These are phyloP conservation scores for Coffea eugenioides DNA, from an alignment of 257 asterid species.

Conservation along the genomic window DNA sequence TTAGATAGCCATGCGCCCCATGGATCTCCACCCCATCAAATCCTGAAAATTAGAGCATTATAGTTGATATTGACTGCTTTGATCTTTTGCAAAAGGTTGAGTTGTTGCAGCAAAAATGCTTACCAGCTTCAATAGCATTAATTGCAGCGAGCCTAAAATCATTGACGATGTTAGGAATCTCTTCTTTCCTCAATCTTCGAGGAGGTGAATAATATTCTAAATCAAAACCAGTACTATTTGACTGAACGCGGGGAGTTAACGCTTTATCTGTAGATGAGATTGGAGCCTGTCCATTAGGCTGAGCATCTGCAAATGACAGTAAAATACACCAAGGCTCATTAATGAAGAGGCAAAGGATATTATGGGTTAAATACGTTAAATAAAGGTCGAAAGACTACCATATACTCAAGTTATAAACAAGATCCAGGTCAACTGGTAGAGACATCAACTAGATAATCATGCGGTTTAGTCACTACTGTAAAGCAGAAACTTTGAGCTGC, in stretches of 20 bases:
- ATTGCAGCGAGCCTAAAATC: conserved; percentile 30
- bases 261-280: conserved; percentile 30
- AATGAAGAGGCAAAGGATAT: too few species aligned
- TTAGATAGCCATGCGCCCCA: conserved; percentile 26
- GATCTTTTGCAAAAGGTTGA: too few species aligned
- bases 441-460: too few species aligned
- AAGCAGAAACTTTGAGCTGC: too few species aligned
- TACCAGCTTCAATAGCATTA: conserved; percentile 37
- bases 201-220: conserved; percentile 24
- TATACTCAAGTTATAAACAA: too few species aligned
- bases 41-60: conserved; percentile 4
- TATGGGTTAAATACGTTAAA: background rate
- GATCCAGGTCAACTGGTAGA: too few species aligned
- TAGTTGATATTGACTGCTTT: too few species aligned
- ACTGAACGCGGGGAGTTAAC: conserved; percentile 25
- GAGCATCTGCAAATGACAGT: conserved; percentile 17
- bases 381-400: background rate
- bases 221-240: conserved; percentile 29
- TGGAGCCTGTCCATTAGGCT: conserved; percentile 36
- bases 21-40: conserved; percentile 32
- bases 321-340: background rate
- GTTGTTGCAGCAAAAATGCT: background rate
- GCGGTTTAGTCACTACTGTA: too few species aligned
- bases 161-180: conserved; percentile 25
- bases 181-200: conserved; percentile 19